Conservation (phyloP, 371 early-diverging fungal genomes). For the Mucor racemosus region DNA sequence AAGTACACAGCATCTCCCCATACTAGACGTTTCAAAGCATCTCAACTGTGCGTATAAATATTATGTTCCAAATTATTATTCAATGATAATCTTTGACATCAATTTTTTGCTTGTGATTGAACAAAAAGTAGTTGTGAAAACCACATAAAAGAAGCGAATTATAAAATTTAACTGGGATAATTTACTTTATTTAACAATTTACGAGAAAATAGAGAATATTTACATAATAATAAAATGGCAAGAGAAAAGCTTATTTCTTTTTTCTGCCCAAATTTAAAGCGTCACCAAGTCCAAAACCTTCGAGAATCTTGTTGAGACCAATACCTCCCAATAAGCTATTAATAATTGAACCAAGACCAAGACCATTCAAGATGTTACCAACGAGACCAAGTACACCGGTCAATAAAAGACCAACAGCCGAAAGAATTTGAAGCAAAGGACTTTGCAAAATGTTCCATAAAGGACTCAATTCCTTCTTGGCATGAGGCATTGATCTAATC, state of each 20-base stretch:
- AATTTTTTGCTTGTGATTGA: no score
- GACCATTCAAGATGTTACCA: conserved; percentile 34
- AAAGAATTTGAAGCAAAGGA: conserved; percentile 39
- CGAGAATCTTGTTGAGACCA: conserved; percentile 38
- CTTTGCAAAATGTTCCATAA: conserved; percentile 36
- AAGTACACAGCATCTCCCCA: no score
- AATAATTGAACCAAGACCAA: conserved; percentile 34
- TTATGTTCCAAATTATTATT: no score
- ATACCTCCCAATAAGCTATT: conserved; percentile 36
- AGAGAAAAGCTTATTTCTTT: conserved; percentile 8
- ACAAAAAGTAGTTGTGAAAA: no score
- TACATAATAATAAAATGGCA: no score
- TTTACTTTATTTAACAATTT: no score
- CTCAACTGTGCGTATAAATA: no score
- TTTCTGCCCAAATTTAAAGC: conserved; percentile 15
- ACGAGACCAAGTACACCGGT: conserved; percentile 39
- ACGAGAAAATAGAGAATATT: no score
- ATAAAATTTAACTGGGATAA: no score
- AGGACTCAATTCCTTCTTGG: conserved; percentile 35
- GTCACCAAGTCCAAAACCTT: conserved; percentile 34
- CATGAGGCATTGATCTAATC: conserved; percentile 37
- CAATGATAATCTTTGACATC: no score
- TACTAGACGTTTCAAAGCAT: no score
- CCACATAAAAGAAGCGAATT: no score
- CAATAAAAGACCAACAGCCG: conserved; percentile 37